Evolutionary conservation across 176 grass and related monocot species (phyloP).

Genomic region (Ampelocalamus luodianensis): DNA sequence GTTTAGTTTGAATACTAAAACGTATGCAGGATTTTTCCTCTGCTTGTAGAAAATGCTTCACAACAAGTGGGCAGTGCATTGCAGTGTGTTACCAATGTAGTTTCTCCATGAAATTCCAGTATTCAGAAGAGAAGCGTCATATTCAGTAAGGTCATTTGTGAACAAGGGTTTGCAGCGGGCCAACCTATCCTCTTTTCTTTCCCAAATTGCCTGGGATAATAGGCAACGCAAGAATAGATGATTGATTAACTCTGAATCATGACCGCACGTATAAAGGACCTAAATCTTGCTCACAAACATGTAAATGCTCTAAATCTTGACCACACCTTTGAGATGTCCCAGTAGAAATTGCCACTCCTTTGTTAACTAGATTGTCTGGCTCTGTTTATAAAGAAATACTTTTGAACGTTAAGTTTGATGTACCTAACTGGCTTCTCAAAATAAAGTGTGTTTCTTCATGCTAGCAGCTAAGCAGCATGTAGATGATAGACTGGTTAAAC

Average conservation of each 20-base stretch:
- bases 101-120: neutral
- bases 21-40: neutral
- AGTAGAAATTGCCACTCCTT: neutral
- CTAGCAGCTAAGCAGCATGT: neutral
- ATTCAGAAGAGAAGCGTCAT: neutral
- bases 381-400: neutral
- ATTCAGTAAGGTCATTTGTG: neutral
- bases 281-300: neutral
- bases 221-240: neutral
- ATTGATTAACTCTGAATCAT: constrained; percentile 11
- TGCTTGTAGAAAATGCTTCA: neutral
- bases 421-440: constrained; percentile 2
- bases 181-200: neutral
- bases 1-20: neutral
- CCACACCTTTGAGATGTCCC: neutral
- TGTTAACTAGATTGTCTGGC: neutral
- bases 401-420: neutral
- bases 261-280: neutral
- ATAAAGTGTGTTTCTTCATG: neutral
- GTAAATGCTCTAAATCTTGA: neutral
- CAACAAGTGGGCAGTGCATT: neutral
- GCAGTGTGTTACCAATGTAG: neutral
- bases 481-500: neutral
- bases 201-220: neutral
- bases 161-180: neutral